A percentile compares a stretch with the other conserved stretches of the same genome.
phyloP scores from a whole-genome alignment of 495 filamentous ascomycete genomes.

The Gamarada debralockiae region DNA sequence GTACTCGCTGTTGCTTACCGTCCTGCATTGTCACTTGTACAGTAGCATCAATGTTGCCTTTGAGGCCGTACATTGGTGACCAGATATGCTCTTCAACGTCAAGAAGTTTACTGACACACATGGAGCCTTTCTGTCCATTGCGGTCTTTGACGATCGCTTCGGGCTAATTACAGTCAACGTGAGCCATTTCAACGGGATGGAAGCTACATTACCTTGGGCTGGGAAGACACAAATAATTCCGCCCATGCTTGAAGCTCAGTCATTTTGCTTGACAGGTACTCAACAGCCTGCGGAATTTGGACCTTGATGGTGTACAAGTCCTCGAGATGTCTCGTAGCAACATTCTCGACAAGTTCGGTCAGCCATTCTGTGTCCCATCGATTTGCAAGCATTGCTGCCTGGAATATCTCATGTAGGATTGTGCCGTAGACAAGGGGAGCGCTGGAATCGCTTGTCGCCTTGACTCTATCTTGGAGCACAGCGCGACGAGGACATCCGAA shows the following conservation, averaged over 20 bases:
- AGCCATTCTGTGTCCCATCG: conserved; percentile 72
- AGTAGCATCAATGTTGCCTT: conserved; percentile 98
- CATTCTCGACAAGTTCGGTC: conserved; percentile 54
- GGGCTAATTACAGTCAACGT: conserved; percentile 39
- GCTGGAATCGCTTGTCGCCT: conserved; percentile 73
- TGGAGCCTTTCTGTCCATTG: conserved; percentile 63
- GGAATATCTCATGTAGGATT: conserved; percentile 90
- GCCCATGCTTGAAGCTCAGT: conserved; percentile 80
- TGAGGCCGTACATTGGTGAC: conserved; percentile 95
- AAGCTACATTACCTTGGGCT: conserved; percentile 57
- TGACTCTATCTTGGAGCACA: conserved; percentile 90
- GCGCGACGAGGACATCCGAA: conserved; percentile 85
- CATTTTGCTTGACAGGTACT: conserved; percentile 75
- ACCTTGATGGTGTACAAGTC: conserved; percentile 81
- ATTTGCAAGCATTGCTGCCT: conserved; percentile 81
- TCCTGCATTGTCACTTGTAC: conserved; percentile 84
- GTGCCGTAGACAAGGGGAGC: conserved; percentile 82
- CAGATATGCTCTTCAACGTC: conserved; percentile 97
- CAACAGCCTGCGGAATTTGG: conserved; percentile 62
- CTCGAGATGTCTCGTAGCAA: conserved; percentile 71
- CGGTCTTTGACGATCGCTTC: conserved; percentile 75
- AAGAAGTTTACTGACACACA: conserved; percentile 88
- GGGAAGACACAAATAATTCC: conserved; percentile 65
- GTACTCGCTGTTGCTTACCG: conserved; percentile 51
- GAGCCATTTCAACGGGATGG: background rate